These are phyloP conservation scores for Houttuynia cordata DNA, from an alignment of 164 flowering plant genomes.

Conservation along the genomic window DNA sequence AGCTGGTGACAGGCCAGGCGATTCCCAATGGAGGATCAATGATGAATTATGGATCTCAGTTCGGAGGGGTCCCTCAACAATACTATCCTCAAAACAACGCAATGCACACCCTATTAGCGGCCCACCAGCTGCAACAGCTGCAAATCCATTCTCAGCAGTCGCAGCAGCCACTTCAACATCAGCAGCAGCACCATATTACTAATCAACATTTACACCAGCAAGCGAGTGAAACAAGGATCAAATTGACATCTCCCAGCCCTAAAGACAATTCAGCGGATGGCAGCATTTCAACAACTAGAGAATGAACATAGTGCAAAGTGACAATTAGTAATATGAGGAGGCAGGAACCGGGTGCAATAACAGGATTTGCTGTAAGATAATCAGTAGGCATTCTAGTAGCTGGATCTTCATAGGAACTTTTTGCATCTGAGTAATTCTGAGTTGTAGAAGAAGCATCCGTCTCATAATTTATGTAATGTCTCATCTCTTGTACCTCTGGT, in stretches of 20 bases:
- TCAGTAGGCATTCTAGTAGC: not conserved
- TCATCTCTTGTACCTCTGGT: not conserved
- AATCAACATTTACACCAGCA: slow-evolving; percentile 21
- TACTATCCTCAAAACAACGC: slow-evolving; percentile 52
- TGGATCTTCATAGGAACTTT: not conserved
- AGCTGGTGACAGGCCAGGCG: slow-evolving; percentile 73
- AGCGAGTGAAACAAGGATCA: slow-evolving; percentile 27
- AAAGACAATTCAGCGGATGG: slow-evolving; percentile 27
- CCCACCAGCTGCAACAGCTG: slow-evolving; percentile 92
- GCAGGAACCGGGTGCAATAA: not conserved
- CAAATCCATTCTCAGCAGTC: slow-evolving; percentile 87
- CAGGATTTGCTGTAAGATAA: not conserved
- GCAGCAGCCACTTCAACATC: slow-evolving; percentile 38
- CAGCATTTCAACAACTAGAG: slow-evolving; percentile 12
- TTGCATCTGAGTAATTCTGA: not conserved
- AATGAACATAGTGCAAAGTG: slow-evolving; percentile 6
- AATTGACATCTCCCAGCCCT: slow-evolving; percentile 30
- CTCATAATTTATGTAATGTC: not conserved
- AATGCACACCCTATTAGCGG: slow-evolving; percentile 56
- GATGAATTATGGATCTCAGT: slow-evolving; percentile 54
- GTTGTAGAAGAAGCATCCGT: not conserved
- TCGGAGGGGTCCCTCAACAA: slow-evolving; percentile 36
- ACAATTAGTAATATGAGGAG: not conserved
- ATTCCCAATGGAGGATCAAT: slow-evolving; percentile 57
- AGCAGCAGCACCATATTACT: slow-evolving; percentile 11